These are phyloP conservation scores for Nemania diffusa DNA, from an alignment of 2,329 filamentous ascomycete genomes.

Conservation along the genomic window DNA sequence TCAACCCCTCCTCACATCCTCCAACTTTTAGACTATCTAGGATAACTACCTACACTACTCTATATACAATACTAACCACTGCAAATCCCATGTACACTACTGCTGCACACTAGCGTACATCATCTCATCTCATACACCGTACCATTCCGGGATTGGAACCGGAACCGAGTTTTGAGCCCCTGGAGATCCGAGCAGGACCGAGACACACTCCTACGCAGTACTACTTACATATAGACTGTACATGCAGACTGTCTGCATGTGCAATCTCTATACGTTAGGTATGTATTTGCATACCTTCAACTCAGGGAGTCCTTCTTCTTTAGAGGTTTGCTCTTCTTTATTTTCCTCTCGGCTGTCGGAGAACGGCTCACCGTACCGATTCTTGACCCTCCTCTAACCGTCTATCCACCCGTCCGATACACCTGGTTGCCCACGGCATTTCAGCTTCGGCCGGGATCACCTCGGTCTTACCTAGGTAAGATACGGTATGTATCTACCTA, in stretches of 20 bases:
- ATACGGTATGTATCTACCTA: neutral
- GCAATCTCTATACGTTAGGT: too few species aligned
- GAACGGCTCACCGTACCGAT: neutral
- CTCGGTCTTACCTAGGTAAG: slow-evolving; percentile 12
- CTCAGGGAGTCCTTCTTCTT: neutral
- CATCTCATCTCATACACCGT: neutral
- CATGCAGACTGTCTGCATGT: too few species aligned
- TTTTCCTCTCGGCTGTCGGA: neutral
- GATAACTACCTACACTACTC: neutral
- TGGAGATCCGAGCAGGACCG: slow-evolving; percentile 17
- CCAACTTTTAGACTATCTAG: slow-evolving; percentile 14
- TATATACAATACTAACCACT: neutral
- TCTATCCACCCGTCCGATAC: neutral
- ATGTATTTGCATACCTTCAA: neutral
- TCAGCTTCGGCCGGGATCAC: slow-evolving; percentile 11
- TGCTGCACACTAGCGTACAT: neutral
- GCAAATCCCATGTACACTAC: neutral
- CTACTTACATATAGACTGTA: too few species aligned
- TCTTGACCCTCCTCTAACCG: too few species aligned
- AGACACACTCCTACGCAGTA: too few species aligned
- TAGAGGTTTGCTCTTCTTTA: neutral
- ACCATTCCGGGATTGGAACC: neutral
- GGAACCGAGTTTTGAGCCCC: slow-evolving; percentile 23
- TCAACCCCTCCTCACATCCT: neutral
- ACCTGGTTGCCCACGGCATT: neutral